Base-by-base conservation (phyloP, 306 rosid species). In the Fagus crenata region DNA sequence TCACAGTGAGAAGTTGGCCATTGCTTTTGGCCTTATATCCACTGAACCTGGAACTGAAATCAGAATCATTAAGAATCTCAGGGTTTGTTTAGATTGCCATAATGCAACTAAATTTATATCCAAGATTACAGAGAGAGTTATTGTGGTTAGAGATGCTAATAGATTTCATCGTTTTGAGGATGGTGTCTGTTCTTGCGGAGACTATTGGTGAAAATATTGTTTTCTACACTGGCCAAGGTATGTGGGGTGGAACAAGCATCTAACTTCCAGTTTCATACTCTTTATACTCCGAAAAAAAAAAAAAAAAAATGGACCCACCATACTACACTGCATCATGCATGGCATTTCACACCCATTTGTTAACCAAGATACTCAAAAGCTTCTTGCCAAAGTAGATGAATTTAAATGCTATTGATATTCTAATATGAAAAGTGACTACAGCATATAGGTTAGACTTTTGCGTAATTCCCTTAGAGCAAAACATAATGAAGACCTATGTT, bases 51-150 rank as follows among this genome's bases (percentile, higher is more conserved):
- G 97, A 84, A 80, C 92, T 15, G 96, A 90, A 80, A 92, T 95
- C 80, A 87, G 93, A 85, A 92, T 92, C 83, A 88, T 95, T 67
- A 95, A 95, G 92, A 95, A 95, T 80, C 96, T 92, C 51, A 87
- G 98, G 80, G 97, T 92, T 87, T 95, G 97, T 85, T 84, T 92
- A 86, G 99, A 92, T 84, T 92, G 99, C 70, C 97, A 92, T 76
- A 84, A 86, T 72, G 97, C 93, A 70, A 92, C 97, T 69, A 95
- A 92, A 83, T 91, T 88, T 80, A 88, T 92, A 85, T 95, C 97
- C 13, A 90, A 90, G 93, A 87, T 92, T 82, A 88, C 92, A 4
- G 85, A 86, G 83, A 94, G 97, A 85, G 87, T 87, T 78, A 90
- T 92, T 80, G 87, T 92, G 70, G 99, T 95, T 35, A 90, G 99